These are phyloP conservation scores for Dicorynia guianensis DNA, from an alignment of 306 rosid genomes.

Conservation along the genomic window DNA sequence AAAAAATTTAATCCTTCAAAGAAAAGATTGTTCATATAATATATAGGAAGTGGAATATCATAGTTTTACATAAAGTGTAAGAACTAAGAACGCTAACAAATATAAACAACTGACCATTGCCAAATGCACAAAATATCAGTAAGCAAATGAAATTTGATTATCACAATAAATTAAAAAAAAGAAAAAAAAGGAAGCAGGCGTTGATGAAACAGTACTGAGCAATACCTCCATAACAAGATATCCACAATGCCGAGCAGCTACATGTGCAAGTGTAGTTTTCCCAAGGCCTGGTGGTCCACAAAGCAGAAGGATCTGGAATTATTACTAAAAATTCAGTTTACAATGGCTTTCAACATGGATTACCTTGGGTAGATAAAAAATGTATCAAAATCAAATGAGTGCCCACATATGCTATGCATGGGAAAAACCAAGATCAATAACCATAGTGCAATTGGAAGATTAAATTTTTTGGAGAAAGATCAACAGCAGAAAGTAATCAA, in stretches of 20 bases:
- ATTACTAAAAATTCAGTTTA: constrained; percentile 39
- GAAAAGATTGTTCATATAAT: neutral
- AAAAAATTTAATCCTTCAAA: constrained; percentile 3
- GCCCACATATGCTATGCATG: neutral
- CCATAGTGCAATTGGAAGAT: constrained; percentile 7
- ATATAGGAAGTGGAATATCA: constrained; percentile 4
- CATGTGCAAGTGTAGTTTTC: constrained; percentile 95
- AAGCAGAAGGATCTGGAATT: constrained; percentile 80
- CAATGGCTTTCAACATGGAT: constrained; percentile 30
- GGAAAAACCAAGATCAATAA: neutral
- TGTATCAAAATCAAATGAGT: constrained; percentile 5
- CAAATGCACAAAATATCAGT: constrained; percentile 25
- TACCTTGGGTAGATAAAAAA: constrained; percentile 19
- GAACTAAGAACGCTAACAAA: constrained; percentile 24
- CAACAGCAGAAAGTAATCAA: neutral
- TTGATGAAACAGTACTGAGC: constrained; percentile 33
- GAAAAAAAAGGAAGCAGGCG: constrained; percentile 7
- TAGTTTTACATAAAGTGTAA: constrained; percentile 16
- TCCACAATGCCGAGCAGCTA: constrained; percentile 96
- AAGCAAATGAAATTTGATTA: neutral
- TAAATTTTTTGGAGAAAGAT: constrained; percentile 7
- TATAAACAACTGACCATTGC: constrained; percentile 31
- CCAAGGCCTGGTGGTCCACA: constrained; percentile 98
- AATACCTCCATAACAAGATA: constrained; percentile 91
- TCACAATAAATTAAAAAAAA: neutral